Base-by-base conservation (phyloP, 2,329 filamentous ascomycete species). In the Microdochium bolleyi region DNA sequence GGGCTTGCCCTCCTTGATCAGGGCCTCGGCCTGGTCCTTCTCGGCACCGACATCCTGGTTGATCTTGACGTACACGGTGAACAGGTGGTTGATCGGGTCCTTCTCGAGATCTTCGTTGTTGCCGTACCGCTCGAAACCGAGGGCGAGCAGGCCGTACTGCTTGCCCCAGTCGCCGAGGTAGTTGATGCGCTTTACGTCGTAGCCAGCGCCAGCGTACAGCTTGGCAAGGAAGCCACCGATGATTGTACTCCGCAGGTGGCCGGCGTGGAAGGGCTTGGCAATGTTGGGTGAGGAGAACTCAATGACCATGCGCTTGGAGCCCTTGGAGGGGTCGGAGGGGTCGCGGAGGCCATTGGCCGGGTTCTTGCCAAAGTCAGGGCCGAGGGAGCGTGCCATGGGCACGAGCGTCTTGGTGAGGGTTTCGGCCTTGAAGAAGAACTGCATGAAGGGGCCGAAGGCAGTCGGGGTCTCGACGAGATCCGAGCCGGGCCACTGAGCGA, bases 151-250 rank as follows among this genome's bases (percentile, higher is more conserved):
- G 54, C 78, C 78, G 49, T 79, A 87, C 62, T 88, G 85, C 68
- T 87, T 88, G 24, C 87, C 87, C 87, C 87, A 91, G 64, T 91
- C 87, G 34, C 87, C 87, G 0, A 90, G 75, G 62, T 90, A 91
- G 69, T 90, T 90, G 73, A 90, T 78, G 24, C 82, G 76, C 48
- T 82, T 68, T 0, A 89, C 85, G 34, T 89, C 80, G 83, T 85
- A 90, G 21, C 86, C 87, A 50, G 82, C 80, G 19, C 69, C 74
- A 60, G 84, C 75, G 64, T 89, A 87, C 2, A 89, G 65, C 61
- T 89, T 89, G 22, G 83, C 74, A 21, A 90, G 70, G 66, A 88
- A 89, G 27, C 84, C 84, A 46, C 87, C 87, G 53, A 90, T 87
- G 57, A 91, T 88, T 50, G 87, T 91, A 62, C 84, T 88, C 61